phyloP scores from a whole-genome alignment of 805 yeast species.

The Kodamaea hsintzibuensis region DNA sequence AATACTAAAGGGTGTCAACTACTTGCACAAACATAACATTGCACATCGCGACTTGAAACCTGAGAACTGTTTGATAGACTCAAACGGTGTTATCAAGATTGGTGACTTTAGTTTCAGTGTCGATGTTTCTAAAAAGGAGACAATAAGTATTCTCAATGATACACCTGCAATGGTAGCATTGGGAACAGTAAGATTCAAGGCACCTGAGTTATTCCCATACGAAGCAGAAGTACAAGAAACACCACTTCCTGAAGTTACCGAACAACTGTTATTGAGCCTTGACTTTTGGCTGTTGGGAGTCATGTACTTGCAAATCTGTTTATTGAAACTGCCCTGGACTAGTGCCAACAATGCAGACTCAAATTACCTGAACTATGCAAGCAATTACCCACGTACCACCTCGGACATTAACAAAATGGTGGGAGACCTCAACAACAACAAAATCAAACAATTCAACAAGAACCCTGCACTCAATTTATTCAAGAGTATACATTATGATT shows the following conservation, averaged over 20 bases:
- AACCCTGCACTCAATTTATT: constrained; percentile 38
- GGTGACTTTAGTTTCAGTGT: constrained; percentile 53
- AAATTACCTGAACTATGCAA: constrained; percentile 23
- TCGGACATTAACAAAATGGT: constrained; percentile 14
- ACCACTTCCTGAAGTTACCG: not conserved
- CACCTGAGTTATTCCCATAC: constrained; percentile 48
- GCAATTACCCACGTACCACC: constrained; percentile 25
- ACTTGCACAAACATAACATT: constrained; percentile 42
- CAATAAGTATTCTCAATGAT: constrained; percentile 17
- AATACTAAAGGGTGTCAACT: constrained; percentile 45
- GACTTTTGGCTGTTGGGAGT: constrained; percentile 58
- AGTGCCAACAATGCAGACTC: constrained; percentile 31
- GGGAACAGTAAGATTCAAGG: constrained; percentile 56
- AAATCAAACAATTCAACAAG: constrained; percentile 10
- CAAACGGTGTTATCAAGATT: constrained; percentile 44
- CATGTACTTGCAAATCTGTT: constrained; percentile 44
- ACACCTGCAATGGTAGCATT: constrained; percentile 27
- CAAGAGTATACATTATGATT: constrained; percentile 39
- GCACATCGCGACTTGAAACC: constrained; percentile 58
- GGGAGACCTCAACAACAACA: constrained; percentile 15
- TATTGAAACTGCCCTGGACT: constrained; percentile 51
- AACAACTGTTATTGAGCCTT: constrained; percentile 11
- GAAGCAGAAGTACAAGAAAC: constrained; percentile 15
- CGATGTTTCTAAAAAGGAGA: constrained; percentile 26
- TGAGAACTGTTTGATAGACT: constrained; percentile 51